Percentiles rank a stretch among this genome's conserved stretches.
These are phyloP conservation scores for Colletotrichum shisoi DNA, from an alignment of 2,329 filamentous ascomycete species.

Conservation along the genomic window DNA sequence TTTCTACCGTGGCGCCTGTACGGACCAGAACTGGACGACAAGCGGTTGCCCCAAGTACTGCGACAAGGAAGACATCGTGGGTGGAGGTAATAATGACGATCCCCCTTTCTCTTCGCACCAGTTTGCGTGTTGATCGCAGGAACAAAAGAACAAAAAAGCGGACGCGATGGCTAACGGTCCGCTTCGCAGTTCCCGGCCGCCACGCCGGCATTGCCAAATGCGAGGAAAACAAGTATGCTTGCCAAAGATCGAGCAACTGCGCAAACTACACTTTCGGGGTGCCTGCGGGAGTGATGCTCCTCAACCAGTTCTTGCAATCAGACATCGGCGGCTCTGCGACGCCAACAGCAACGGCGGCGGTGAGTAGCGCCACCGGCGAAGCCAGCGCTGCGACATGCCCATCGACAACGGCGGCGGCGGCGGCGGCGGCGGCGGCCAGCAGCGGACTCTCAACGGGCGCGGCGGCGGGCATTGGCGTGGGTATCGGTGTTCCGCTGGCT, in stretches of 20 bases:
- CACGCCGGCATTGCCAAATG: slow-evolving; percentile 15
- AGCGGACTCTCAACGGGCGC: slow-evolving; percentile 29
- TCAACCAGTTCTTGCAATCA: slow-evolving; percentile 23
- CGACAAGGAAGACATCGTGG: slow-evolving; percentile 6
- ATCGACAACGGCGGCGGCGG: not conserved
- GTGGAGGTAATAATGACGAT: slow-evolving; percentile 1
- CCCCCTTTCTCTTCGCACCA: too few relatives aligned
- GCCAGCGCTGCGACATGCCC: slow-evolving; percentile 6
- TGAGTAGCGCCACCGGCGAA: not conserved
- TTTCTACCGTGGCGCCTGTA: slow-evolving; percentile 35
- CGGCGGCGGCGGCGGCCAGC: not conserved
- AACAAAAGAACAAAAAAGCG: not conserved
- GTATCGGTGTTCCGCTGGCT: slow-evolving; percentile 29
- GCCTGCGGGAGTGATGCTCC: slow-evolving; percentile 17
- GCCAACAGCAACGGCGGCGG: not conserved
- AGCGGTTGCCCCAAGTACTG: slow-evolving; percentile 31
- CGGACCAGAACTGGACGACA: slow-evolving; percentile 13
- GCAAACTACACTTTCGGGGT: slow-evolving; percentile 21
- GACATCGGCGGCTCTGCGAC: slow-evolving; percentile 9
- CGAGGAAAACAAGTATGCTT: slow-evolving; percentile 10
- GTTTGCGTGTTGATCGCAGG: not conserved
- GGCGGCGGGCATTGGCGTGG: slow-evolving; percentile 28
- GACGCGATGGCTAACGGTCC: not conserved
- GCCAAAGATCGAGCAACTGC: slow-evolving; percentile 23
- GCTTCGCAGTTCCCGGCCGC: slow-evolving; percentile 3